A percentile compares a stretch with the other conserved stretches of the same genome.
Conservation (phyloP, 345 rosid species). For the Dipteronia dyeriana region DNA sequence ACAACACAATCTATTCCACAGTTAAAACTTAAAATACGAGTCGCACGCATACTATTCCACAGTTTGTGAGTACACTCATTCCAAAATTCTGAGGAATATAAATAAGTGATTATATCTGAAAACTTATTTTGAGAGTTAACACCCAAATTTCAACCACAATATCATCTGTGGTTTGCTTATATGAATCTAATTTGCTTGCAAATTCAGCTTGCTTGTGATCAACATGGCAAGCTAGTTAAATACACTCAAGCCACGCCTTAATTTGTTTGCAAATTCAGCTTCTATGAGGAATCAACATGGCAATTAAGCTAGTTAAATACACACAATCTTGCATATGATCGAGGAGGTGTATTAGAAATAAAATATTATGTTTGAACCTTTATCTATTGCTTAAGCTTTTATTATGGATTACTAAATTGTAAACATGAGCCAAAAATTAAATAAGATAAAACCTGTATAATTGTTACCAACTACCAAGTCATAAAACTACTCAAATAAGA, state of each 20-base stretch:
- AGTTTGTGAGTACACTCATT: too few relatives aligned
- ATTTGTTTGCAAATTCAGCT: not conserved
- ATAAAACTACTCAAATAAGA: too few relatives aligned
- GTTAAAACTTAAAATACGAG: too few relatives aligned
- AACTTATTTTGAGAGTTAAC: too few relatives aligned
- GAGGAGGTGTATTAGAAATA: not conserved
- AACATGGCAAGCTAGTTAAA: too few relatives aligned
- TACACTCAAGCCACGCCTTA: too few relatives aligned
- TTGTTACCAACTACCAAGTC: too few relatives aligned
- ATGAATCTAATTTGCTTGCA: not conserved
- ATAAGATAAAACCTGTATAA: too few relatives aligned
- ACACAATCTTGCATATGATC: not conserved
- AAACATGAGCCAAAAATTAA: not conserved
- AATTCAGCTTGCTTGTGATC: not conserved
- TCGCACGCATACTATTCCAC: too few relatives aligned
- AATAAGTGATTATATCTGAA: too few relatives aligned
- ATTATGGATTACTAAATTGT: not conserved
- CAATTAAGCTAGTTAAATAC: not conserved
- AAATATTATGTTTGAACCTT: not conserved
- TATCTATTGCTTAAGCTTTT: not conserved
- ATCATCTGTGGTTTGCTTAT: not conserved
- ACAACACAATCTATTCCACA: too few relatives aligned
- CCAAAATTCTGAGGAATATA: too few relatives aligned
- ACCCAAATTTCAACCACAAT: not conserved
- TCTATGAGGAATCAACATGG: not conserved